Evolutionary conservation across 441 rosid genomes (phyloP).

Genomic region (Pelargonium australe): DNA sequence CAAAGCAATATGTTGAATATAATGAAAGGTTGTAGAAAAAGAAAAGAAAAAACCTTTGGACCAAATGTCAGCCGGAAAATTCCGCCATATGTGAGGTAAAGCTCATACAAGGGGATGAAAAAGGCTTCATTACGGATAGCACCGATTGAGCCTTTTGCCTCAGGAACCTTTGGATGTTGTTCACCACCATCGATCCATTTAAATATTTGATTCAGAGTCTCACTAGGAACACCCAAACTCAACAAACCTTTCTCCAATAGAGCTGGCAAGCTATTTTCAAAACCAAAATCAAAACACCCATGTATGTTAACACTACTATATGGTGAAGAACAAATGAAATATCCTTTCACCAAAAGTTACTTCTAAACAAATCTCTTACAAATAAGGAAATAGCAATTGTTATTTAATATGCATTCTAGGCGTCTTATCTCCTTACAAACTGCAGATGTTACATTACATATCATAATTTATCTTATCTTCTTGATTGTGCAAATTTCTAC

Average conservation of each 20-base stretch:
- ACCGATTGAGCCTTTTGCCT: constrained; percentile 61
- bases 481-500: not conserved
- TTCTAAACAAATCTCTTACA: not conserved
- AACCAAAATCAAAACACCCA: constrained; percentile 7
- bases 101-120: constrained; percentile 85
- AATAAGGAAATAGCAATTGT: not conserved
- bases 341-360: not conserved
- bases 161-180: constrained; percentile 66
- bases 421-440: not conserved
- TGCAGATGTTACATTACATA: not conserved
- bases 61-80: constrained; percentile 89
- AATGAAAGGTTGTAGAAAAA: constrained; percentile 1
- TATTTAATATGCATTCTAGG: not conserved
- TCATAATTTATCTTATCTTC: not conserved
- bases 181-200: constrained; percentile 42
- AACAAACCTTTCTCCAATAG: constrained; percentile 59
- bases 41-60: constrained; percentile 67
- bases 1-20: not conserved
- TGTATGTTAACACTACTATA: not conserved
- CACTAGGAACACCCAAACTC: constrained; percentile 59
- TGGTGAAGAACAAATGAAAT: not conserved
- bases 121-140: constrained; percentile 78
- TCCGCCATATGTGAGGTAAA: constrained; percentile 89
- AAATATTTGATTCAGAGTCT: constrained; percentile 50
- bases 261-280: constrained; percentile 48